phyloP scores from a whole-genome alignment of 805 yeast species.

The Kodamaea kaohsiungensis region DNA sequence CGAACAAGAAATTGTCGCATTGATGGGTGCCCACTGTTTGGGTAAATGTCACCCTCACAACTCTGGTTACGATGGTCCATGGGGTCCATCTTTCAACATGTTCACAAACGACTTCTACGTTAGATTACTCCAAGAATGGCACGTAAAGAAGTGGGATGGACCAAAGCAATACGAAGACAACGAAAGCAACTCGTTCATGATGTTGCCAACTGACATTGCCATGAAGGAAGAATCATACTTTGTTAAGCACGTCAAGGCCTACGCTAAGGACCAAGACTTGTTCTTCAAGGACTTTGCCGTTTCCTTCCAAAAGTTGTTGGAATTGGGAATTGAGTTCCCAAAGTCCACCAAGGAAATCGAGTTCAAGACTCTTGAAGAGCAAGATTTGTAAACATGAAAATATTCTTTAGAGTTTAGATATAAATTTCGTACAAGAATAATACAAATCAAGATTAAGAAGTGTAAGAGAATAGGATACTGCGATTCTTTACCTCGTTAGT shows the following conservation, averaged over 20 bases:
- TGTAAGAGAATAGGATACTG: no score
- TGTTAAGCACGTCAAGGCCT: slow-evolving; percentile 46
- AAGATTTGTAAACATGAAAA: slow-evolving; percentile 31
- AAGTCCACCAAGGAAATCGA: slow-evolving; percentile 41
- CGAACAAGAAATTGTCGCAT: slow-evolving; percentile 43
- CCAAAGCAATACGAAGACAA: slow-evolving; percentile 42
- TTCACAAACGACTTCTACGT: slow-evolving; percentile 43
- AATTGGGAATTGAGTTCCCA: slow-evolving; percentile 51
- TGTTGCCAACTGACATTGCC: slow-evolving; percentile 61
- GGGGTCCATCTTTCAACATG: slow-evolving; percentile 40
- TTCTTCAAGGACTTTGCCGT: slow-evolving; percentile 51
- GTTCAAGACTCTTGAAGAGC: slow-evolving; percentile 73
- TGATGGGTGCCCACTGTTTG: slow-evolving; percentile 44
- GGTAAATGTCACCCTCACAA: slow-evolving; percentile 39
- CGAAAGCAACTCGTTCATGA: slow-evolving; percentile 45
- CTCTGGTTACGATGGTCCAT: slow-evolving; percentile 45
- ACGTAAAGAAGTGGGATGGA: slow-evolving; percentile 43
- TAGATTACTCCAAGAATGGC: slow-evolving; percentile 55
- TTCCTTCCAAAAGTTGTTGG: slow-evolving; percentile 49
- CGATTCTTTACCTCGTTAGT: no score
- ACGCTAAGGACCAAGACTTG: slow-evolving; percentile 50
- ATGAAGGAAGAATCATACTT: slow-evolving; percentile 48
- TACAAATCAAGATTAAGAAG: no score
- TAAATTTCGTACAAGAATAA: no score
- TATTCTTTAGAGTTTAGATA: no score